phyloP scores from a whole-genome alignment of 179 eudicot species.

The Beta lomatogona region DNA sequence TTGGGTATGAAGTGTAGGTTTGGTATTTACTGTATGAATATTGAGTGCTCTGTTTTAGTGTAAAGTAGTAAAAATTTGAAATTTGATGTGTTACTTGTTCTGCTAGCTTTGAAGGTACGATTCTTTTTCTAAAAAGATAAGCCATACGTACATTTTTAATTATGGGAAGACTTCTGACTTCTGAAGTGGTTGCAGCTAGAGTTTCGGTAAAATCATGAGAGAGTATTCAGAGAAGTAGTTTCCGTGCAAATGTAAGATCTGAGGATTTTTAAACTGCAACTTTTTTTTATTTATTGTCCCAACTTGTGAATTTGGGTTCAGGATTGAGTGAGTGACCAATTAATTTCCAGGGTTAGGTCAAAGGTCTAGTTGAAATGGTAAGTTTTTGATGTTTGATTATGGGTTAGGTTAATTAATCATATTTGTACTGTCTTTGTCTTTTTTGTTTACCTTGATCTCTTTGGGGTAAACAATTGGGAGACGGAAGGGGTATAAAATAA shows the following conservation, averaged over 20 bases:
- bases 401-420: too few species aligned
- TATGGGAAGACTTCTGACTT: neutral
- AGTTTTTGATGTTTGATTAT: too few species aligned
- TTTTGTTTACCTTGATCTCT: too few species aligned
- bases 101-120: slow-evolving; percentile 13
- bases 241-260: neutral
- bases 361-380: too few species aligned
- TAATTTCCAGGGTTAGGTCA: too few species aligned
- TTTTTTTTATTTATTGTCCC: too few species aligned
- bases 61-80: neutral
- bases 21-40: neutral
- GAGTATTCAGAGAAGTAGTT: neutral
- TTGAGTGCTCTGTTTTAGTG: neutral
- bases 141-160: slow-evolving; percentile 4
- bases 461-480: too few species aligned
- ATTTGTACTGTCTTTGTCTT: too few species aligned
- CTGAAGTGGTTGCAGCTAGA: neutral
- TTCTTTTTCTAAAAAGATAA: neutral
- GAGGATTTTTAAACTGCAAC: neutral
- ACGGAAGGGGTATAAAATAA: too few species aligned
- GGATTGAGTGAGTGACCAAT: too few species aligned
- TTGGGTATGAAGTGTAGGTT: slow-evolving; percentile 5
- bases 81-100: slow-evolving; percentile 4
- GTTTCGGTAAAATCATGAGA: neutral
- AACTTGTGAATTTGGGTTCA: too few species aligned